Evolutionary conservation across 495 filamentous ascomycete genomes (phyloP).

Genomic region (Penicillium psychrofluorescens): DNA sequence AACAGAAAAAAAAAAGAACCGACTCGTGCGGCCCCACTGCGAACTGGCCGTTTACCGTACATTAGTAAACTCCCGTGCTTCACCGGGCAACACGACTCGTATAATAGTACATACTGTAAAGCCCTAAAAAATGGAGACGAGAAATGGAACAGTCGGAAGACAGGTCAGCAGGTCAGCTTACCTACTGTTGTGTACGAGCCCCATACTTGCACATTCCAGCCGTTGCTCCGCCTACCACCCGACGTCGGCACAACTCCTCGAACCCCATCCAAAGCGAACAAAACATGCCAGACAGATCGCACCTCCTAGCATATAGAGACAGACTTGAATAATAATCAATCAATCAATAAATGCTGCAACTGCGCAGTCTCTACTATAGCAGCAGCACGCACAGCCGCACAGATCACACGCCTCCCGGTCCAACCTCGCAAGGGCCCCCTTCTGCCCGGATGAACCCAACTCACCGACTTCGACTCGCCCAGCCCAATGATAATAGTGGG

Average conservation of each 20-base stretch:
- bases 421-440: constrained; percentile 18
- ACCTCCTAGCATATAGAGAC: neutral
- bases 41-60: neutral
- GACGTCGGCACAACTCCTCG: too few species aligned
- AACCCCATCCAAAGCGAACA: too few species aligned
- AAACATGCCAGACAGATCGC: too few species aligned
- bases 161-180: neutral
- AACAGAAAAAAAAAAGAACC: constrained; percentile 8
- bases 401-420: constrained; percentile 9
- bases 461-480: constrained; percentile 3
- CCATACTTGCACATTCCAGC: constrained; percentile 10
- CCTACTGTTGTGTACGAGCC: neutral
- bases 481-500: neutral
- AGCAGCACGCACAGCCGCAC: too few species aligned
- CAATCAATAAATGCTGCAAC: too few species aligned
- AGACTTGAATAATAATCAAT: neutral
- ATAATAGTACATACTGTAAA: too few species aligned
- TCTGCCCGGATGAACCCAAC: too few species aligned
- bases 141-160: neutral
- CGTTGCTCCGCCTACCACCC: constrained; percentile 15
- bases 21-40: constrained; percentile 17
- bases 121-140: too few species aligned
- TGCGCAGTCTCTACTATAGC: too few species aligned
- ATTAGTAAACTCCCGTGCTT: neutral
- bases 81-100: too few species aligned